phyloP scores from a whole-genome alignment of 768 basidiomycete genomes.

The Rhizopogon sp. region DNA sequence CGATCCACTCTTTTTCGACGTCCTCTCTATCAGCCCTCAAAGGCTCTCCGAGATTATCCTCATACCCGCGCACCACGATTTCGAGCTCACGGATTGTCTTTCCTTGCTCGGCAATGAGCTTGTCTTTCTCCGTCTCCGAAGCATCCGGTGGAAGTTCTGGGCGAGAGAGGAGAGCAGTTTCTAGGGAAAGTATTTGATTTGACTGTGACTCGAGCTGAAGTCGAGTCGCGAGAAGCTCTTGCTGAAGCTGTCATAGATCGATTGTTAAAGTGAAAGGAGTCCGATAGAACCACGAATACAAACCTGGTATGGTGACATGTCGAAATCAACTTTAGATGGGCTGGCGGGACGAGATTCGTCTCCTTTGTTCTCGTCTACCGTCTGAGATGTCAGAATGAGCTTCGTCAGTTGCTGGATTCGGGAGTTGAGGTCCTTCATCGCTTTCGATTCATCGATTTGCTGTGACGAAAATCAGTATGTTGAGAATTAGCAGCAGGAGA shows the following conservation, averaged over 20 bases:
- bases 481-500: not conserved
- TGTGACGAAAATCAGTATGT: constrained; percentile 20
- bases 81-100: constrained; percentile 79
- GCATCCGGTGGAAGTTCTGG: constrained; percentile 63
- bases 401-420: constrained; percentile 81
- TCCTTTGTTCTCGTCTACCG: constrained; percentile 63
- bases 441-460: constrained; percentile 83
- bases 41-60: constrained; percentile 69
- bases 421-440: constrained; percentile 77
- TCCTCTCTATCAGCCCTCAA: constrained; percentile 63
- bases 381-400: constrained; percentile 81
- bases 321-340: constrained; percentile 86
- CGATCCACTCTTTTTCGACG: constrained; percentile 70
- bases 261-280: not conserved
- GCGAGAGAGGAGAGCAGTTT: constrained; percentile 68
- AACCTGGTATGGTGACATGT: constrained; percentile 83
- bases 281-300: not conserved
- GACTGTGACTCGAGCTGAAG: constrained; percentile 77
- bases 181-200: constrained; percentile 78
- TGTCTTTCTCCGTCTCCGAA: constrained; percentile 70
- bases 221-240: constrained; percentile 78
- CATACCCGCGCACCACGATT: constrained; percentile 62
- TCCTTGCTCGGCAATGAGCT: constrained; percentile 64
- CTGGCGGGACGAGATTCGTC: constrained; percentile 75
- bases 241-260: constrained; percentile 57